Conservation (phyloP, 2,329 filamentous ascomycete genomes). For the Aspergillus glaucus region DNA sequence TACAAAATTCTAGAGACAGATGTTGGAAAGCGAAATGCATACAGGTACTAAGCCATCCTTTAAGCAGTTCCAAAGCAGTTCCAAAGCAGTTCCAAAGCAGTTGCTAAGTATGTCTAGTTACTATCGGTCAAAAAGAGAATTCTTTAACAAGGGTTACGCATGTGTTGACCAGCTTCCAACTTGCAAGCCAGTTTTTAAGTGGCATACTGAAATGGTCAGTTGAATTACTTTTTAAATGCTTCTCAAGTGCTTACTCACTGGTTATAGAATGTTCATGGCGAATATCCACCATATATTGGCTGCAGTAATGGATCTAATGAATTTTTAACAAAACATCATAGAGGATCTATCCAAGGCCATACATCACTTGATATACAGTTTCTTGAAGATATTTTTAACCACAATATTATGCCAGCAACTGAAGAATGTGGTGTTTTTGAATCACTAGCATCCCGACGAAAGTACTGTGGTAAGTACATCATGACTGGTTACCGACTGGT, state of each 20-base stretch:
- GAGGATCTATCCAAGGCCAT: background rate
- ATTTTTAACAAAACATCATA: constrained; percentile 3
- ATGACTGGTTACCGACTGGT: too few relatives aligned
- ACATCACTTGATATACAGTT: constrained; percentile 2
- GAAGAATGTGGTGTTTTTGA: constrained; percentile 6
- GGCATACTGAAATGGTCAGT: constrained; percentile 1
- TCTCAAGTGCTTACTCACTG: constrained; percentile 1
- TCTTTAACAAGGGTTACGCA: background rate
- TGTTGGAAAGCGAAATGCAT: background rate
- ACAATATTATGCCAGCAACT: background rate
- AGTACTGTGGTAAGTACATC: constrained; percentile 1
- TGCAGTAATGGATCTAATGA: constrained; percentile 1
- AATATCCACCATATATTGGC: constrained; percentile 2
- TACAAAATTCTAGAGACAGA: background rate
- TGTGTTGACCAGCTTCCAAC: constrained; percentile 5
- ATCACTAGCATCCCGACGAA: background rate
- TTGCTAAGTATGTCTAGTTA: constrained; percentile 4
- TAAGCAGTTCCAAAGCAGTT: too few relatives aligned
- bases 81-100: constrained; percentile 1
- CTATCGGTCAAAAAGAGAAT: constrained; percentile 2
- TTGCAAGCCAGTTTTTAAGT: constrained; percentile 6
- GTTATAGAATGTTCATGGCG: constrained; percentile 1
- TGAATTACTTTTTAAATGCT: background rate
- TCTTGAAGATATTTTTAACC: constrained; percentile 7
- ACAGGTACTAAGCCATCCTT: background rate